Base-by-base conservation (phyloP, 2,329 filamentous ascomycete species). In the Monosporascus sp. region DNA sequence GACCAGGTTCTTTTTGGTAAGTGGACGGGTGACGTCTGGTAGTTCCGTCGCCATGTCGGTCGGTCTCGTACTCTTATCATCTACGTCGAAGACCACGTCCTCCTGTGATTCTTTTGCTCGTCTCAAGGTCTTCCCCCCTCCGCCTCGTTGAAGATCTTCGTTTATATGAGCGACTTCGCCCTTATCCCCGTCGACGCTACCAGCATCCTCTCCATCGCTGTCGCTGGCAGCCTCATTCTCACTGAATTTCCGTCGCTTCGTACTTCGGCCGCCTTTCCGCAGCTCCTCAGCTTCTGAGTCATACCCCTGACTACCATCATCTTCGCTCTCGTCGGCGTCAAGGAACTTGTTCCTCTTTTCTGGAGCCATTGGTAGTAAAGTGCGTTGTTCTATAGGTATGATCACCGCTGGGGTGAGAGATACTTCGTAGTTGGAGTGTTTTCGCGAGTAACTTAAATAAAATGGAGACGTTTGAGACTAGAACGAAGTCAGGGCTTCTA, bases 321-420 rank as follows among this genome's bases (percentile, higher is more conserved):
- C 81, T 20, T 83, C 80, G 63, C 83, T 86, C 18, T 82, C 77
- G 18, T 73, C 73, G 9, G 72, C 75, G 57, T 85, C 83, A 31
- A 92, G 79, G 62, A 86, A 92, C 50, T 88, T 80, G 68, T 90
- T 90, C 60, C 81, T 80, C 65, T 87, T 90, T 64, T 85, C 81
- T 41, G 82, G 75, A 1, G 84, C 70, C 87, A 91, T 90, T 47
- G 54, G 65, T 17, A 47, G 22, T 11, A 49, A 39, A 27, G 6
- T 18, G 24, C 18, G 38, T 42, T 20, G 11, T 22, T 25, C 11
- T 24, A 27, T 48, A 34, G 14, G 24, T 31, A n/a, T 36, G 17
- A 22, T 36, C 22, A 11, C 44, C 18, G 38, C n/a, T 14, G 25
- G 6, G 3, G 22, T 42, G 31, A 4, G 14, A 18, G 31, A 2